Evolutionary conservation across 306 rosid genomes (phyloP).

Genomic region (Trifolium subterraneum): DNA sequence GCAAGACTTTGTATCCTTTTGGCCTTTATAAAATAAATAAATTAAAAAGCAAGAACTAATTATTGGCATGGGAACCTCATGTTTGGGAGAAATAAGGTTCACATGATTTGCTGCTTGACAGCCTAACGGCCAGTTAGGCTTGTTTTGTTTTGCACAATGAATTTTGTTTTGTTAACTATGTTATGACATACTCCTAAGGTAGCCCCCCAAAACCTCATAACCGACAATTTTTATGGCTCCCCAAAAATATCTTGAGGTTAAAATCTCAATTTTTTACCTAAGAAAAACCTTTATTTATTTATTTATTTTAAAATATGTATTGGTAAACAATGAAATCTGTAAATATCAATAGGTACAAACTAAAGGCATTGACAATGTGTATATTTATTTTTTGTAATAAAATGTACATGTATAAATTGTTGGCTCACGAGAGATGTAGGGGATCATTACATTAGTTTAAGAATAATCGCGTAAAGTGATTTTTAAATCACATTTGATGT

Average conservation of each 20-base stretch:
- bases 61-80: constrained; percentile 41
- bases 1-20: too few species aligned
- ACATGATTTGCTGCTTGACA: constrained; percentile 48
- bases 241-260: constrained; percentile 33
- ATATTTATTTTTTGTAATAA: too few species aligned
- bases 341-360: not conserved
- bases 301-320: not conserved
- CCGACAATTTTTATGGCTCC: constrained; percentile 40
- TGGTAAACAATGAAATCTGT: not conserved
- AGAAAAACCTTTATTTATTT: not conserved
- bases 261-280: not conserved
- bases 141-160: constrained; percentile 35
- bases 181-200: constrained; percentile 23
- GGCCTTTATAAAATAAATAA: too few species aligned
- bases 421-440: too few species aligned
- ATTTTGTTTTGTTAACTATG: constrained; percentile 19
- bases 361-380: too few species aligned
- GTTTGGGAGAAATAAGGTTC: constrained; percentile 42
- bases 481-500: too few species aligned
- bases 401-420: too few species aligned
- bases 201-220: constrained; percentile 20
- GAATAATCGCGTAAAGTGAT: too few species aligned
- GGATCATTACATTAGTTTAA: too few species aligned
- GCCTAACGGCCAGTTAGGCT: constrained; percentile 38
- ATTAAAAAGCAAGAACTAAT: not conserved